These are phyloP conservation scores for Kodamaea nitidulidarum DNA, from an alignment of 805 yeast genomes.

Conservation along the genomic window DNA sequence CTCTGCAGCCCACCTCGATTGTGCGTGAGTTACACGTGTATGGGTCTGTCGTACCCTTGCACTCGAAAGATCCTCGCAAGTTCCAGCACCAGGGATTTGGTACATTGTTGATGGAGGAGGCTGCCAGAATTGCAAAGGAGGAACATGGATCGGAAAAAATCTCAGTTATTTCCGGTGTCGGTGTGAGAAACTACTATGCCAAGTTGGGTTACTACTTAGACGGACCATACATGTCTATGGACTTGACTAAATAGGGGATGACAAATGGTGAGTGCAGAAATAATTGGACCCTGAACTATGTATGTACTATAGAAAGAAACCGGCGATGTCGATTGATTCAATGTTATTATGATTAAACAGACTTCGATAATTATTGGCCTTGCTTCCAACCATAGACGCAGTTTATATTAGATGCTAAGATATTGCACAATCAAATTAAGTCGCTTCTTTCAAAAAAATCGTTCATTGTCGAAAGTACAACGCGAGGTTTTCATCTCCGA, in stretches of 20 bases:
- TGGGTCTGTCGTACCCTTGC: constrained; percentile 95
- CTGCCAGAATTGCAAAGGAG: constrained; percentile 89
- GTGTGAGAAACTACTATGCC: constrained; percentile 93
- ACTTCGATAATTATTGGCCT: too few species aligned
- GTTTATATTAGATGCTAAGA: too few species aligned
- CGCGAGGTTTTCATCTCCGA: too few species aligned
- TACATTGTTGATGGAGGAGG: constrained; percentile 95
- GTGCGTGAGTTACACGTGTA: constrained; percentile 97
- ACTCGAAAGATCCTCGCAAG: constrained; percentile 93
- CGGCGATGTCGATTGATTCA: too few species aligned
- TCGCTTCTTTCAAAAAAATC: too few species aligned
- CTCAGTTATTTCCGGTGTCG: constrained; percentile 94
- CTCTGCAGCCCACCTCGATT: constrained; percentile 78
- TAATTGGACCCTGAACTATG: too few species aligned
- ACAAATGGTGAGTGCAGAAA: too few species aligned
- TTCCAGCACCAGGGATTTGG: constrained; percentile 99
- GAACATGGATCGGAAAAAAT: constrained; percentile 92
- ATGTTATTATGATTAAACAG: too few species aligned
- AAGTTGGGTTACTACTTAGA: constrained; percentile 87
- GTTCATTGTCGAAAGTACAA: too few species aligned
- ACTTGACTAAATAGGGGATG: constrained; percentile 1
- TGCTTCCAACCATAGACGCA: too few species aligned
- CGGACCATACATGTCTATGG: constrained; percentile 95
- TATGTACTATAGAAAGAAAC: too few species aligned
- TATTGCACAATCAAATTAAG: too few species aligned